Evolutionary conservation across 306 rosid genomes (phyloP).

Genomic region (cucumber (Cucumis sativus)): DNA sequence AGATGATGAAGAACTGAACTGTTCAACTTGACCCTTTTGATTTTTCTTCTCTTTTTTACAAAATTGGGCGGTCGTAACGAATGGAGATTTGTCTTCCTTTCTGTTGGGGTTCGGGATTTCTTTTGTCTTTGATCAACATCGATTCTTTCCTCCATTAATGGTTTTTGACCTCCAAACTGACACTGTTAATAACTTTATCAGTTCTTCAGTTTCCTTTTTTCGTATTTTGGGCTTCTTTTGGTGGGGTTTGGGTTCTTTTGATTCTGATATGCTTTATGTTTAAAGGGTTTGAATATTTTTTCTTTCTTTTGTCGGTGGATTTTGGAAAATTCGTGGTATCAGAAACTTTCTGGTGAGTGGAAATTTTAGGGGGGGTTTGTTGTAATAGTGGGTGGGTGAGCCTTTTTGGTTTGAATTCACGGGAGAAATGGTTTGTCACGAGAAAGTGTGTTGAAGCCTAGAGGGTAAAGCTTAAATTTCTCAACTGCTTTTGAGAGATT

Average conservation of each 20-base stretch:
- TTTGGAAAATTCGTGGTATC: conserved; percentile 3
- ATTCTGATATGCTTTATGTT: background rate
- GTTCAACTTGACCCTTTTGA: conserved; percentile 10
- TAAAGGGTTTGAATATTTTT: background rate
- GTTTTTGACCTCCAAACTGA: conserved; percentile 11
- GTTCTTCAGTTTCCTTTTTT: conserved; percentile 5
- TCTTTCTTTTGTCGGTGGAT: background rate
- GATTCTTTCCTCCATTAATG: conserved; percentile 11
- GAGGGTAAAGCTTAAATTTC: conserved; percentile 18
- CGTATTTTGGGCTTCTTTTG: background rate
- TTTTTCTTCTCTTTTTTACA: background rate
- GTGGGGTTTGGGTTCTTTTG: background rate
- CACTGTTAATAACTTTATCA: conserved; percentile 7
- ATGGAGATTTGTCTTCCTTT: conserved; percentile 12
- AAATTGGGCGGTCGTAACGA: conserved; percentile 1
- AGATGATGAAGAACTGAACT: background rate
- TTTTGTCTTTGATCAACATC: background rate
- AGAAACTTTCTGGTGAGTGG: background rate
- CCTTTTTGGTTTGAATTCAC: conserved; percentile 30
- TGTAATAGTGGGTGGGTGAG: conserved; percentile 23
- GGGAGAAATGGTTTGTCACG: conserved; percentile 31
- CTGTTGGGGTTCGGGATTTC: conserved; percentile 9
- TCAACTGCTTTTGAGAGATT: conserved; percentile 20
- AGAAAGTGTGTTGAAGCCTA: conserved; percentile 10
- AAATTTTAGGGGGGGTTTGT: background rate